A percentile compares a stretch with the other conserved stretches of the same genome.
Evolutionary conservation across 768 basidiomycete species (phyloP).

Genomic region (Kwoniella mangroviensis): DNA sequence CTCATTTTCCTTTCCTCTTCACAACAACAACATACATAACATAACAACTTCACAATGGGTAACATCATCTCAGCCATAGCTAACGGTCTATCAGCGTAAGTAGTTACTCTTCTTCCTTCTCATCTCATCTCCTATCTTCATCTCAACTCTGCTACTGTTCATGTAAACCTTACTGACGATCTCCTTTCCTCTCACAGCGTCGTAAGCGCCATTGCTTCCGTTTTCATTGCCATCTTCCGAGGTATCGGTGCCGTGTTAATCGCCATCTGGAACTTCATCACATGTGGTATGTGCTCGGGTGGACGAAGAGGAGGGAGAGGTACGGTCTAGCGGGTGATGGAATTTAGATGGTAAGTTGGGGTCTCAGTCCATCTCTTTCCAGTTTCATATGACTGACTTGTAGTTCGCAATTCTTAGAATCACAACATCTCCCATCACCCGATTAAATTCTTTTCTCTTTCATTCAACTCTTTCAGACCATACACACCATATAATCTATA

Average conservation of each 20-base stretch:
- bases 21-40: conserved; percentile 12
- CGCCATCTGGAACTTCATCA: conserved; percentile 50
- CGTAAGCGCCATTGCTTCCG: conserved; percentile 37
- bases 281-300: conserved; percentile 41
- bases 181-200: conserved; percentile 7
- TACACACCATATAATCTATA: conserved; percentile 18
- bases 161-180: not conserved
- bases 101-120: not conserved
- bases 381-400: not conserved
- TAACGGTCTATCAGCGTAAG: conserved; percentile 13
- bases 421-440: conserved; percentile 35
- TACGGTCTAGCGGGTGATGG: conserved; percentile 48
- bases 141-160: not conserved
- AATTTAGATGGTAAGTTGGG: conserved; percentile 16
- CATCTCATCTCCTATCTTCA: conserved; percentile 8
- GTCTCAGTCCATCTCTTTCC: not conserved
- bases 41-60: conserved; percentile 34
- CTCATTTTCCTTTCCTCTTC: not conserved
- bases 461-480: not conserved
- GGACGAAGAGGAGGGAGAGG: conserved; percentile 47
- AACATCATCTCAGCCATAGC: conserved; percentile 46
- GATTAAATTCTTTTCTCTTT: not conserved
- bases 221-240: conserved; percentile 47
- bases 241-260: conserved; percentile 46
- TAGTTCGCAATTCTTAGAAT: not conserved